These are phyloP conservation scores for Pyrenula massariospora DNA, from an alignment of 495 filamentous ascomycete genomes.

Conservation along the genomic window DNA sequence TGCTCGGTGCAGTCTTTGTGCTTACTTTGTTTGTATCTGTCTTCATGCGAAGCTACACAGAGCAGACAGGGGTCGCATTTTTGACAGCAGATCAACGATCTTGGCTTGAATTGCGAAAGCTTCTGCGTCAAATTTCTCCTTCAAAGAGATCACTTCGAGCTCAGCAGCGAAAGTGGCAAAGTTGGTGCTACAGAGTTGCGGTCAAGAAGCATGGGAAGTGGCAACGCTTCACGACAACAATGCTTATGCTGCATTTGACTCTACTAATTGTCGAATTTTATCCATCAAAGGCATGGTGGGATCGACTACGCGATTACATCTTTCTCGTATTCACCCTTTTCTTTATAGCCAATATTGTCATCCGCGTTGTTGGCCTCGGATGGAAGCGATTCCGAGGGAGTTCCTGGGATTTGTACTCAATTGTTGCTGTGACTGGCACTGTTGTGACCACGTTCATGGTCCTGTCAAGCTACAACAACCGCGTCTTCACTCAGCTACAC, in stretches of 20 bases:
- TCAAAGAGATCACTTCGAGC: slow-evolving; percentile 75
- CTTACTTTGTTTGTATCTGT: slow-evolving; percentile 97
- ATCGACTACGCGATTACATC: slow-evolving; percentile 50
- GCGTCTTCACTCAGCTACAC: slow-evolving; percentile 65
- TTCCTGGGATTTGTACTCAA: slow-evolving; percentile 89
- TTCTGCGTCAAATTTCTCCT: slow-evolving; percentile 84
- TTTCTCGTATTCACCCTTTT: slow-evolving; percentile 79
- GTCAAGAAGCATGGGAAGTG: slow-evolving; percentile 91
- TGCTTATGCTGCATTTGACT: slow-evolving; percentile 73
- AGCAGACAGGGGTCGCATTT: slow-evolving; percentile 95
- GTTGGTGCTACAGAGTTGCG: slow-evolving; percentile 88
- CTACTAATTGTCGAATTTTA: slow-evolving; percentile 81
- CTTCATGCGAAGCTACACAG: slow-evolving; percentile 99
- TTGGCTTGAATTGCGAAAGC: slow-evolving; percentile 90
- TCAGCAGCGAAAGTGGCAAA: slow-evolving; percentile 62
- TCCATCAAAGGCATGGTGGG: slow-evolving; percentile 55
- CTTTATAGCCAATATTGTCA: slow-evolving; percentile 73
- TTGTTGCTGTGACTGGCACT: slow-evolving; percentile 75
- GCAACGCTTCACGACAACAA: slow-evolving; percentile 67
- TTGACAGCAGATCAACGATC: slow-evolving; percentile 93
- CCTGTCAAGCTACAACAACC: slow-evolving; percentile 36
- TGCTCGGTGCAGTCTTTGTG: slow-evolving; percentile 93
- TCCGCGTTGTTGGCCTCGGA: slow-evolving; percentile 78
- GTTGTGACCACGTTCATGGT: slow-evolving; percentile 47
- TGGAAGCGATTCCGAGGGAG: slow-evolving; percentile 89